Conservation (phyloP, 192 early-diverging fungal genomes). For the Diversispora eburnea region DNA sequence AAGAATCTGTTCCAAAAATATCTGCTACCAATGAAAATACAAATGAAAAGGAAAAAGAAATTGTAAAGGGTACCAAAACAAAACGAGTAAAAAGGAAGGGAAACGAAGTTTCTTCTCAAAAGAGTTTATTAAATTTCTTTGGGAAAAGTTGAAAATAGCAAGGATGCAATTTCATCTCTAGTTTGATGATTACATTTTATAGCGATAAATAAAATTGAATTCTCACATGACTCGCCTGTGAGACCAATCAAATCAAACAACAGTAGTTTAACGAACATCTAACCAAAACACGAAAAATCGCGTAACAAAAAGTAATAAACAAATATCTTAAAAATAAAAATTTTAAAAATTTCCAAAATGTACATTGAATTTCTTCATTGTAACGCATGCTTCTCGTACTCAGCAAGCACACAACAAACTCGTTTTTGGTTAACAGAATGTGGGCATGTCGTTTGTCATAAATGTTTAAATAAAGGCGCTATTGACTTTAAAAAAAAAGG, state of each 20-base stretch:
- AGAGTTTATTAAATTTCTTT: neutral
- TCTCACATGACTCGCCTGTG: too few species aligned
- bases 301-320: too few species aligned
- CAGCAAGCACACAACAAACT: neutral
- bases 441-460: conserved; percentile 8
- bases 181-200: too few species aligned
- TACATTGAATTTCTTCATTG: conserved; percentile 16
- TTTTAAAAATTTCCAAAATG: neutral
- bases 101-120: neutral
- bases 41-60: neutral
- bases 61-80: neutral
- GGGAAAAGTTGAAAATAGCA: neutral
- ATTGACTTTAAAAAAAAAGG: neutral
- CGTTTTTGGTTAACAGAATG: conserved; percentile 26
- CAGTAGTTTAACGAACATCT: too few species aligned
- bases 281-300: too few species aligned
- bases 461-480: neutral
- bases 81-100: neutral
- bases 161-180: too few species aligned
- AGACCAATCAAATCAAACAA: too few species aligned
- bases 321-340: too few species aligned
- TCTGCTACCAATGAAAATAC: neutral
- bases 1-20: neutral
- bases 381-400: conserved; percentile 7
- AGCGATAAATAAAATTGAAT: too few species aligned